Evolutionary conservation across 257 asterid species (phyloP).

Genomic region (Fraxinus americana): DNA sequence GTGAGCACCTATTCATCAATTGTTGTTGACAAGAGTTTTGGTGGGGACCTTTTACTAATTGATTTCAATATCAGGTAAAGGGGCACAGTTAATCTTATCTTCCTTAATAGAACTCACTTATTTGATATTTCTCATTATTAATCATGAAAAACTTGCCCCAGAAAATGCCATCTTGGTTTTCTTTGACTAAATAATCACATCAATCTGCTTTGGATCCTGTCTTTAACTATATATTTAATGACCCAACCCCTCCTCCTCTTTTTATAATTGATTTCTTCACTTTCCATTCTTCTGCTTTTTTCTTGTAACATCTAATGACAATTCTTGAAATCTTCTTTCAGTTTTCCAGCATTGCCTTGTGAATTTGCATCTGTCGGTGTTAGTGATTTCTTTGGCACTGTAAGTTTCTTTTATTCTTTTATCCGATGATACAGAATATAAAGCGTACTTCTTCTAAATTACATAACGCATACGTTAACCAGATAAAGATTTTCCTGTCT

Average conservation of each 20-base stretch:
- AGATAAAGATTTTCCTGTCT: too few relatives aligned
- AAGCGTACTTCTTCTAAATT: too few relatives aligned
- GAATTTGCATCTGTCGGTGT: conserved; percentile 96
- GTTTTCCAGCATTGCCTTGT: conserved; percentile 95
- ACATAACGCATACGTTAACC: too few relatives aligned
- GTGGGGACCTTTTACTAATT: too few relatives aligned
- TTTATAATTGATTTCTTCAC: not conserved
- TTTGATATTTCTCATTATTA: not conserved
- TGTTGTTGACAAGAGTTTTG: too few relatives aligned
- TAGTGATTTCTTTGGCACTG: conserved; percentile 92
- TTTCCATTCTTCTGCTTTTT: not conserved
- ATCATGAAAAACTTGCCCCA: not conserved
- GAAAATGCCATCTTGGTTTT: too few relatives aligned
- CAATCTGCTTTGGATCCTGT: too few relatives aligned
- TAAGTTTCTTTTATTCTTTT: conserved; percentile 46
- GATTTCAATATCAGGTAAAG: too few relatives aligned
- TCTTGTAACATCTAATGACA: not conserved
- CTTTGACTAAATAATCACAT: too few relatives aligned
- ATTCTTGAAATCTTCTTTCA: conserved; percentile 34
- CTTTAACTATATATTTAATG: too few relatives aligned
- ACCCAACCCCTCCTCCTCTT: too few relatives aligned
- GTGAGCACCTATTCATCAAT: too few relatives aligned
- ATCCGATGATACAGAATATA: not conserved
- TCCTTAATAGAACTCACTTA: not conserved
- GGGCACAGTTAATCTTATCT: not conserved